Evolutionary conservation across 805 yeast species (phyloP), one percentile per base, ranked within the genome.

Genomic region (Candida insectalens): DNA sequence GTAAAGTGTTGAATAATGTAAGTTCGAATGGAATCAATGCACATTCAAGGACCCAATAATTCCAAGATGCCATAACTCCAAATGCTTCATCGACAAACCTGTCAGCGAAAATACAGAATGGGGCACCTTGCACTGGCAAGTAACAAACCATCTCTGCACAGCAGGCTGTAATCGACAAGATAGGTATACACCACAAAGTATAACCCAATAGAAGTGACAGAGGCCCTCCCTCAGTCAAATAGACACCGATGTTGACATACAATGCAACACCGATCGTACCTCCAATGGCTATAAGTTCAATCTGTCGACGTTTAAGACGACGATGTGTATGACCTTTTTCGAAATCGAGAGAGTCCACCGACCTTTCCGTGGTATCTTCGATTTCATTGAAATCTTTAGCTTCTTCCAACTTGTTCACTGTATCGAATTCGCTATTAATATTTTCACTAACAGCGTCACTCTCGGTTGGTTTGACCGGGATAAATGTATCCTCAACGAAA

Each of bases 271-370:
- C 71, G 34, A 65, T 63, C 7, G 69, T 63, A 26, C 68, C 69
- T 6, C 87, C 83, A 14, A 82, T 77, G 8, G 85, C 84, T 38
- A 82, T 74, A 34, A 82, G 63, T 48, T 80, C 83, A 15, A 82
- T 75, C 56, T 83, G 94, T 40, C 94, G 62, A 33, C 77, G 70
- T 40, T 65, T 57, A 35, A 82, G 59, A 20, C 66, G 64, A 26
- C 88, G 54, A 19, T 60, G 62, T 3, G 71, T 65, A n/a, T 38
- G 29, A 6, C 32, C 32, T 8, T 7, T 19, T 23, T 29, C 32
- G n/a, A 19, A 29, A 23, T 29, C 25, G 9, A 17, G 6, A n/a
- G 23, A 21, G 23, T 21, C 10, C 7, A 10, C 10, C 23, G 23
- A 21, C 23, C 10, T 21, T 7, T 21, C 23, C 7, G 23, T 8